Conservation (phyloP, 2,329 filamentous ascomycete genomes). For the Fusarium palustre region DNA sequence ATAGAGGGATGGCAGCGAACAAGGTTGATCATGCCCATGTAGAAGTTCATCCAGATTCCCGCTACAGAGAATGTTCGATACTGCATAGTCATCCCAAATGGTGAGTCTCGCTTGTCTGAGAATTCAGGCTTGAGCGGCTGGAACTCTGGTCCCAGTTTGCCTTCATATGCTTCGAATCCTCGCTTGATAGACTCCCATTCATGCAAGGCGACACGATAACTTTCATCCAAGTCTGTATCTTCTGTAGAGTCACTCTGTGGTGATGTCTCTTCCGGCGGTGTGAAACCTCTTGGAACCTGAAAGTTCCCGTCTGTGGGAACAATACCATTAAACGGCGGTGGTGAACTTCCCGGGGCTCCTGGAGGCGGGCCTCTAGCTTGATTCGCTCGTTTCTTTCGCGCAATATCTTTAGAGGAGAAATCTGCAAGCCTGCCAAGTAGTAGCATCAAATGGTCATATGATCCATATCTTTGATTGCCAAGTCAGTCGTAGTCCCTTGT, state of each 20-base stretch:
- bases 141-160: slow-evolving; percentile 79
- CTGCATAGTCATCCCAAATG: slow-evolving; percentile 84
- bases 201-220: slow-evolving; percentile 74
- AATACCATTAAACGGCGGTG: slow-evolving; percentile 66
- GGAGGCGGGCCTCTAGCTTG: slow-evolving; percentile 49
- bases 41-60: slow-evolving; percentile 87
- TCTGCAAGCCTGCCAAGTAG: slow-evolving; percentile 82
- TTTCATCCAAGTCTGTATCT: slow-evolving; percentile 70
- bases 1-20: slow-evolving; percentile 86
- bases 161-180: slow-evolving; percentile 75
- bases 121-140: slow-evolving; percentile 78
- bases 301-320: slow-evolving; percentile 65
- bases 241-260: slow-evolving; percentile 59
- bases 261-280: slow-evolving; percentile 59
- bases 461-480: slow-evolving; percentile 75
- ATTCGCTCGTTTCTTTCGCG: slow-evolving; percentile 77
- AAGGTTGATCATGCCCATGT: slow-evolving; percentile 86
- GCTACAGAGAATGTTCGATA: slow-evolving; percentile 91
- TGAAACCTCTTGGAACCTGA: slow-evolving; percentile 66
- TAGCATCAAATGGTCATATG: slow-evolving; percentile 87
- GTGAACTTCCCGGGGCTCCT: slow-evolving; percentile 48
- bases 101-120: slow-evolving; percentile 69
- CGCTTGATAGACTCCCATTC: slow-evolving; percentile 83
- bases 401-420: slow-evolving; percentile 81
- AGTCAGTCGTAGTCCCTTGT: slow-evolving; percentile 32